Percentiles rank a stretch among this genome's conserved stretches.
Conservation (phyloP, 768 basidiomycete species). For the Hysterangium stoloniferum region DNA sequence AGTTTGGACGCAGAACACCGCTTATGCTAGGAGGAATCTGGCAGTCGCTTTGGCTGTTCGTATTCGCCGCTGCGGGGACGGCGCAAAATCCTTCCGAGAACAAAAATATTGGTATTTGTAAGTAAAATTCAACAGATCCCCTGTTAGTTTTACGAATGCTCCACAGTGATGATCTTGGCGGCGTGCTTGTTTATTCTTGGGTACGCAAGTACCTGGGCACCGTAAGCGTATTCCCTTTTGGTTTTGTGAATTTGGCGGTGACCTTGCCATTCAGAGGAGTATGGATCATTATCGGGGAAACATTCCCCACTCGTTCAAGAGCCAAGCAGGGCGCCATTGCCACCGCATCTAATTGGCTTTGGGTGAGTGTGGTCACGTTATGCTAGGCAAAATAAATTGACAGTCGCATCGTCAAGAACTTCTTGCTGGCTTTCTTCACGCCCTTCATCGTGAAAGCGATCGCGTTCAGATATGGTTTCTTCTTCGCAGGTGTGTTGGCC, state of each 20-base stretch:
- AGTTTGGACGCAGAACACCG: slow-evolving; percentile 59
- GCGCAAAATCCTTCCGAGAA: slow-evolving; percentile 44
- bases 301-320: slow-evolving; percentile 64
- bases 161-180: slow-evolving; percentile 51
- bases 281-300: slow-evolving; percentile 75
- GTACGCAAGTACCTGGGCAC: slow-evolving; percentile 65
- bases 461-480: slow-evolving; percentile 55
- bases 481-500: slow-evolving; percentile 47
- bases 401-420: slow-evolving; percentile 32
- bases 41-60: slow-evolving; percentile 64
- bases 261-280: slow-evolving; percentile 48
- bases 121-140: slow-evolving; percentile 13
- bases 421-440: slow-evolving; percentile 72
- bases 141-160: slow-evolving; percentile 3
- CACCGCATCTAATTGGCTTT: slow-evolving; percentile 57
- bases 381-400: background rate
- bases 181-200: slow-evolving; percentile 68
- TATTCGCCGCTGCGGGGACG: slow-evolving; percentile 67
- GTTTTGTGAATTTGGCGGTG: background rate
- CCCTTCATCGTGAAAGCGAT: slow-evolving; percentile 58
- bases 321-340: slow-evolving; percentile 64
- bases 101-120: slow-evolving; percentile 45
- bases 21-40: slow-evolving; percentile 63
- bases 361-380: slow-evolving; percentile 19
- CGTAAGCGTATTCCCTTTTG: slow-evolving; percentile 26